These are phyloP conservation scores for Fusarium continuum DNA, from an alignment of 2,329 filamentous ascomycete species.

Conservation along the genomic window DNA sequence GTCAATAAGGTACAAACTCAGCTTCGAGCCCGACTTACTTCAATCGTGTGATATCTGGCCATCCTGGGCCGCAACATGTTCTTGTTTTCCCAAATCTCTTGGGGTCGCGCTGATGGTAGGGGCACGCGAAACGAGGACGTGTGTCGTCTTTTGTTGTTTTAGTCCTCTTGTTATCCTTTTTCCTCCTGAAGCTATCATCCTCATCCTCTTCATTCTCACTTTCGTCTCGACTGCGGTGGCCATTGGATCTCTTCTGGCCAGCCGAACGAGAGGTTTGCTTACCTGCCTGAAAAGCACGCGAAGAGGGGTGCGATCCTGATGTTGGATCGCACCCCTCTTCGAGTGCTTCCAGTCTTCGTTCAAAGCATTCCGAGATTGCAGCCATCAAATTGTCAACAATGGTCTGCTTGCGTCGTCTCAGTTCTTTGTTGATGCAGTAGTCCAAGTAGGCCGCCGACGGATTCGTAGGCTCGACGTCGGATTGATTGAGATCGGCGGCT, in stretches of 20 bases:
- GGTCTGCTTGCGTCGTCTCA: constrained; percentile 17
- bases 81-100: constrained; percentile 32
- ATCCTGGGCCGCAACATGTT: constrained; percentile 41
- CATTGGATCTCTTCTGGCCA: constrained; percentile 34
- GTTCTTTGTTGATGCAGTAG: constrained; percentile 21
- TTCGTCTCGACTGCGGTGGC: constrained; percentile 36
- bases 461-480: constrained; percentile 41
- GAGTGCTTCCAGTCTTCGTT: constrained; percentile 35
- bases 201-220: constrained; percentile 43
- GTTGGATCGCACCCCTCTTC: constrained; percentile 31
- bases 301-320: constrained; percentile 23
- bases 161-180: constrained; percentile 49
- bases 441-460: constrained; percentile 40
- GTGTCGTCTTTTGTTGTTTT: constrained; percentile 47
- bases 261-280: constrained; percentile 9
- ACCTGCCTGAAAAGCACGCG: constrained; percentile 21
- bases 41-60: constrained; percentile 33
- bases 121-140: constrained; percentile 48
- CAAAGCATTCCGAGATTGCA: constrained; percentile 23
- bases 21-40: constrained; percentile 32
- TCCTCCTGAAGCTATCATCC: constrained; percentile 45
- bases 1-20: not conserved
- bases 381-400: constrained; percentile 28
- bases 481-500: constrained; percentile 37
- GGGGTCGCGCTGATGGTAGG: constrained; percentile 50